phyloP scores from a whole-genome alignment of 495 filamentous ascomycete species.

The Astrothelium macrocarpum region DNA sequence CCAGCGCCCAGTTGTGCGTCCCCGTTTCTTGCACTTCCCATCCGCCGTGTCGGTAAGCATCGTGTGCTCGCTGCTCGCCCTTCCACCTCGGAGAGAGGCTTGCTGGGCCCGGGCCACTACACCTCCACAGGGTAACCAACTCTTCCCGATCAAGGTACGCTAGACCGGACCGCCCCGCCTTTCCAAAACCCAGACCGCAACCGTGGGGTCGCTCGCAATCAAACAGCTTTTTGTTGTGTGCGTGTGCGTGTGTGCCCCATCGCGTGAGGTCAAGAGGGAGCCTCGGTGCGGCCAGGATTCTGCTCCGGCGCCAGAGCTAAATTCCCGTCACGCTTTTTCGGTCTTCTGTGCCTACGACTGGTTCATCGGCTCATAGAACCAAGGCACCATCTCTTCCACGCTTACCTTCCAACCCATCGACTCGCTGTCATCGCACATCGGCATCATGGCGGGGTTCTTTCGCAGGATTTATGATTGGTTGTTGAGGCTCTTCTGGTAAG shows the following conservation, averaged over 20 bases:
- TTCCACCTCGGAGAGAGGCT: neutral
- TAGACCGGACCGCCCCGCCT: conserved; percentile 4
- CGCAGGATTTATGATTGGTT: conserved; percentile 96
- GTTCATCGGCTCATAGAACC: conserved; percentile 1
- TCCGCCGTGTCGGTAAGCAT: neutral
- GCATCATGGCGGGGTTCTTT: conserved; percentile 76
- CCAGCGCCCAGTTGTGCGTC: neutral
- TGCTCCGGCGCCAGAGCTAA: neutral
- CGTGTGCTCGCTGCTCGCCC: neutral
- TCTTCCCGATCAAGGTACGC: conserved; percentile 2
- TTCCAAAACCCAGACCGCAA: neutral
- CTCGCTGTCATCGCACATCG: neutral
- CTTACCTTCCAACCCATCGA: neutral
- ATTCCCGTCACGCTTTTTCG: neutral
- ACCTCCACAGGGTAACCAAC: conserved; percentile 1
- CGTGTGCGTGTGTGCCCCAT: neutral
- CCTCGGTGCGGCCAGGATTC: neutral
- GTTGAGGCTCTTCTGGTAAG: conserved; percentile 95
- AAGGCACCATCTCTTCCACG: conserved; percentile 1
- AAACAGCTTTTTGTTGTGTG: neutral
- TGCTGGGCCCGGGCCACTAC: neutral
- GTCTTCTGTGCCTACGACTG: neutral
- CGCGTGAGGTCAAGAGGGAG: neutral
- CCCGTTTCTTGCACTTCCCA: neutral
- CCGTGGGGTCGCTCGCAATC: neutral